These are phyloP conservation scores for Apodospora peruviana DNA, from an alignment of 495 filamentous ascomycete species.

Conservation along the genomic window DNA sequence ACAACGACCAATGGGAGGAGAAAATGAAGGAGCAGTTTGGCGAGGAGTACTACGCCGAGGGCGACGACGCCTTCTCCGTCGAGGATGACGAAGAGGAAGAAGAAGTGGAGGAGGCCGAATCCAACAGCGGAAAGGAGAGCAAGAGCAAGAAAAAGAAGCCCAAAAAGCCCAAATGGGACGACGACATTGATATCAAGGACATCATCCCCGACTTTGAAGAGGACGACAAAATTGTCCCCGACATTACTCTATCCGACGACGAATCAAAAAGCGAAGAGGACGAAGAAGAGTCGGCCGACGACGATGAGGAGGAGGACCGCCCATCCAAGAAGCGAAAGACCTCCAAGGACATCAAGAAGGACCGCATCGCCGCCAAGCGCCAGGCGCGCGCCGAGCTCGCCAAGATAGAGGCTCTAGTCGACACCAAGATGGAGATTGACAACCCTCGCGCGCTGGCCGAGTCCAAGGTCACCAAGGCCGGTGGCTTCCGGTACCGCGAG, in stretches of 20 bases:
- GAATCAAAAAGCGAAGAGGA: slow-evolving; percentile 13
- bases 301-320: slow-evolving; percentile 28
- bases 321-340: slow-evolving; percentile 55
- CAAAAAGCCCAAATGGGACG: slow-evolving; percentile 93
- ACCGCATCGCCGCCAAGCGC: slow-evolving; percentile 64
- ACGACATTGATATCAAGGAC: slow-evolving; percentile 95
- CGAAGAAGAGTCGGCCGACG: slow-evolving; percentile 29
- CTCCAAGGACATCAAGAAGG: slow-evolving; percentile 57
- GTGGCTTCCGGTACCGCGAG: slow-evolving; percentile 82
- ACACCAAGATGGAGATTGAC: slow-evolving; percentile 70
- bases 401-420: slow-evolving; percentile 81
- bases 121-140: slow-evolving; percentile 12
- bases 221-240: slow-evolving; percentile 50
- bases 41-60: slow-evolving; percentile 77
- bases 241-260: slow-evolving; percentile 49
- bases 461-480: slow-evolving; percentile 9
- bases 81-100: slow-evolving; percentile 36
- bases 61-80: slow-evolving; percentile 40
- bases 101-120: slow-evolving; percentile 8
- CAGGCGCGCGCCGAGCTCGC: slow-evolving; percentile 70
- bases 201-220: slow-evolving; percentile 72
- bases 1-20: slow-evolving; percentile 78
- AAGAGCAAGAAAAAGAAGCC: slow-evolving; percentile 46
- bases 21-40: slow-evolving; percentile 86
- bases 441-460: slow-evolving; percentile 48